Percentiles rank a stretch among this genome's conserved stretches.
These are phyloP conservation scores for Peronospora farinosa DNA, from an alignment of 352 stramenopile species.

Conservation along the genomic window DNA sequence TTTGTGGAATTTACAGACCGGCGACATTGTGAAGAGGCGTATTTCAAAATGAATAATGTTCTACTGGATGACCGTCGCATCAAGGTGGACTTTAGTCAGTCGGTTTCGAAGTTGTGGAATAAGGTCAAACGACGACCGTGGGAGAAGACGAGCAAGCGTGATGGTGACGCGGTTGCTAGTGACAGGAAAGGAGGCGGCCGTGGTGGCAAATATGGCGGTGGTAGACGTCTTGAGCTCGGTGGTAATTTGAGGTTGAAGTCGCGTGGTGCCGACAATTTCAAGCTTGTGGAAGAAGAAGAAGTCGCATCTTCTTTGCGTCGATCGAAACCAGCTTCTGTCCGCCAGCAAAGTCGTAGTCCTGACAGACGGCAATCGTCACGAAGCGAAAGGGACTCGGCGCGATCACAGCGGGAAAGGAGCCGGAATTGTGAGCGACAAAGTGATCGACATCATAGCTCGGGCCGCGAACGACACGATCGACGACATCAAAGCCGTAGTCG, in stretches of 20 bases:
- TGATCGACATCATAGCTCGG: constrained; percentile 10
- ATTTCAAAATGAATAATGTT: constrained; percentile 99
- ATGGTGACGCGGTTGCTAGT: constrained; percentile 36
- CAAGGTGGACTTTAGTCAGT: constrained; percentile 97
- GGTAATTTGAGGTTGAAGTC: constrained; percentile 45
- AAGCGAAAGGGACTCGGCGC: constrained; percentile 9
- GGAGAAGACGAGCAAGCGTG: constrained; percentile 53
- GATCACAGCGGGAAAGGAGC: constrained; percentile 12
- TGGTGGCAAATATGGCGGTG: constrained; percentile 7
- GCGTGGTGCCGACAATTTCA: constrained; percentile 26
- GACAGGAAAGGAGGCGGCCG: constrained; percentile 26
- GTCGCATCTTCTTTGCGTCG: constrained; percentile 4
- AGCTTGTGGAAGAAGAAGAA: constrained; percentile 47
- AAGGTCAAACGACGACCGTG: constrained; percentile 62
- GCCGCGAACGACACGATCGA: constrained; percentile 15
- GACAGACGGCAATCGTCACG: constrained; percentile 11
- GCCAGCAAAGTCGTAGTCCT: constrained; percentile 18
- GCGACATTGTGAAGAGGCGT: constrained; percentile 92
- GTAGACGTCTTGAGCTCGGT: constrained; percentile 26
- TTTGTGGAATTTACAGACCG: constrained; percentile 98
- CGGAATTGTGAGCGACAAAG: constrained; percentile 9
- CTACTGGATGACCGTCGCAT: constrained; percentile 95
- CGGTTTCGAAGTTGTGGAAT: constrained; percentile 97
- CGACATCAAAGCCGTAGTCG: constrained; percentile 15
- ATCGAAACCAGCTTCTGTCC: constrained; percentile 6